A percentile compares a stretch with the other conserved stretches of the same genome.
These are phyloP conservation scores for Cladosporium sphaerospermum DNA, from an alignment of 2,329 filamentous ascomycete genomes.

Conservation along the genomic window DNA sequence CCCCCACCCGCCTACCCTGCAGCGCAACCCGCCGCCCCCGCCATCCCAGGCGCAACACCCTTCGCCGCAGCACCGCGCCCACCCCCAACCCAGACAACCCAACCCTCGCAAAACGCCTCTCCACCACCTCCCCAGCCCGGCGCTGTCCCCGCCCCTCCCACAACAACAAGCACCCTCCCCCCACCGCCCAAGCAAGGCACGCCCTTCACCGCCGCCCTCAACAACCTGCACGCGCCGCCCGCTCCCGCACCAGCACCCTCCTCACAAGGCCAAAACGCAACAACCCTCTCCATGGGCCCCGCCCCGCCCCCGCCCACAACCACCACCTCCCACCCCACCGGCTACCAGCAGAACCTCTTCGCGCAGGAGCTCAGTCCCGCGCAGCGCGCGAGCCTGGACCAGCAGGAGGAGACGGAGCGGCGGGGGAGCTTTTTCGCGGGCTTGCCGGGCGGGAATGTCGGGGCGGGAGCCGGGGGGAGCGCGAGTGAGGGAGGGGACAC, in stretches of 20 bases:
- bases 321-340: constrained; percentile 38
- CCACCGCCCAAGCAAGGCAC: constrained; percentile 3
- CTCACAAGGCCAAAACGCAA: constrained; percentile 22
- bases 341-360: constrained; percentile 43
- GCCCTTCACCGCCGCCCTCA: constrained; percentile 1
- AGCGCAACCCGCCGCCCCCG: constrained; percentile 22
- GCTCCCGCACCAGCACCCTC: constrained; percentile 30
- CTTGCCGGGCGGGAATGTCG: constrained; percentile 22
- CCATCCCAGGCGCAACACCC: constrained; percentile 27
- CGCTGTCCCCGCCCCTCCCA: constrained; percentile 31
- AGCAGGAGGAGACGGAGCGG: constrained; percentile 21
- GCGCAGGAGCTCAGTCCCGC: constrained; percentile 35
- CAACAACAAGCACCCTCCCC: constrained; percentile 26
- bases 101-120: constrained; percentile 17
- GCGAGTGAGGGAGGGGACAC: constrained; percentile 14
- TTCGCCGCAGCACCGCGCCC: constrained; percentile 19
- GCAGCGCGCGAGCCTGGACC: constrained; percentile 29
- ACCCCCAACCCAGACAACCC: constrained; percentile 20
- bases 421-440: constrained; percentile 23
- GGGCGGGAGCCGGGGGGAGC: constrained; percentile 13
- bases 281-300: constrained; percentile 34
- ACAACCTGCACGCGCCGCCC: constrained; percentile 33
- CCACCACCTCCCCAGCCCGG: constrained; percentile 40
- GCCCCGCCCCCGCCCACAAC: constrained; percentile 22
- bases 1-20: constrained; percentile 21